Base-by-base conservation (phyloP, 2,329 filamentous ascomycete species). In the Penicillium sclerotigenum region DNA sequence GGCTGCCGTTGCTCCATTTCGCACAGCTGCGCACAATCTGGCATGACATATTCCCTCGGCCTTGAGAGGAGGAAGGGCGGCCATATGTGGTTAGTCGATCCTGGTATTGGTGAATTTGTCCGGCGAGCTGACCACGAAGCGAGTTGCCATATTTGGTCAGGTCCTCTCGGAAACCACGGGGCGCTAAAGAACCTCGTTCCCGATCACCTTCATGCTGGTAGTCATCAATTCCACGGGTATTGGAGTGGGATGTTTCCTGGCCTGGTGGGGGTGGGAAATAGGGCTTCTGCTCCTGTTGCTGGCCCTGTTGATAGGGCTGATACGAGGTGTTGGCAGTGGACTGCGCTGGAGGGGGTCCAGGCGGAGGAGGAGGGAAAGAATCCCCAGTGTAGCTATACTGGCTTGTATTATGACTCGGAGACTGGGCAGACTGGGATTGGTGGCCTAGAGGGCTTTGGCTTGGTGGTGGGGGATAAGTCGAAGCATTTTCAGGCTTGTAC, bases 1-100 rank as follows among this genome's bases (percentile, higher is more conserved):
- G 76, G 48, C 96, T 93, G 8, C 93, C 93, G 67, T 89, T 94
- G n/a, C 90, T 96, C 93, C 93, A 97, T 73, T 97, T 92, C n/a
- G 85, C 84, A 61, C 90, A 94, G 54, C 91, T 96, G 41, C 93
- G 85, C 18, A 97, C 68, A 37, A 75, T 71, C 54, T 76, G 68
- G 48, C 74, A 76, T n/a, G 62, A 67, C 68, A 75, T 73, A 40
- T 69, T 71, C 13, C 72, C 70, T 9, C 65, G 62, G 24, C 51
- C 56, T 47, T 69, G 68, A 1, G 64, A 61, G 20, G 57, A 51
- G 0, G 45, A 29, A 54, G 60, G 62, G 28, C 71, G 65, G 6
- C 64, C 60, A 24, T 61, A 64, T 13, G 62, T 53, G 26, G 61
- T 68, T 41, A 73, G 65, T 7, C 68, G 67, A 60, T 77, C 75